Evolutionary conservation across 495 filamentous ascomycete species (phyloP).

Genomic region (Penicillium malachiteum): DNA sequence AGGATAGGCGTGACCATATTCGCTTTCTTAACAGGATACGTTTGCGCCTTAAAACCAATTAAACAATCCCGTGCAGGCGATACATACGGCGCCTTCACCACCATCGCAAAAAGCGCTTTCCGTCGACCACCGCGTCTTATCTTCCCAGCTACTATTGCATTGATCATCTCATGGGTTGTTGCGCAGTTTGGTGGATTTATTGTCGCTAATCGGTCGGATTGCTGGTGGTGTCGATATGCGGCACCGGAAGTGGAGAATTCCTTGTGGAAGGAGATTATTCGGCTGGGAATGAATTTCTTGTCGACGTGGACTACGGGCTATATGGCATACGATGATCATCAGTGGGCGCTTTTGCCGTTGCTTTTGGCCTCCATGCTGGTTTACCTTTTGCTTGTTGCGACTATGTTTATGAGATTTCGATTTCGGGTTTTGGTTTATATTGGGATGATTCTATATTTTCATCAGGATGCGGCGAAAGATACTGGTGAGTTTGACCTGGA

Average conservation of each 20-base stretch:
- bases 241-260: constrained; percentile 45
- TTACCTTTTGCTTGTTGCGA: constrained; percentile 57
- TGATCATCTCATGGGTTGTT: constrained; percentile 58
- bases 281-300: constrained; percentile 52
- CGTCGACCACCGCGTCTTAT: constrained; percentile 63
- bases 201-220: constrained; percentile 55
- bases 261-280: constrained; percentile 36
- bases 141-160: constrained; percentile 59
- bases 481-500: constrained; percentile 21
- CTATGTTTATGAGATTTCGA: constrained; percentile 55
- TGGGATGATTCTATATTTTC: constrained; percentile 54
- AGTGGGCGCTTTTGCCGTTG: constrained; percentile 65
- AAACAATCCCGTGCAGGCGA: constrained; percentile 58
- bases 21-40: constrained; percentile 66
- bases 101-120: constrained; percentile 62
- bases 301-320: constrained; percentile 59
- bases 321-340: constrained; percentile 64
- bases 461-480: constrained; percentile 39
- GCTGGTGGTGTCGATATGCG: constrained; percentile 61
- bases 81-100: constrained; percentile 49
- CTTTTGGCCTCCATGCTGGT: constrained; percentile 62
- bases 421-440: constrained; percentile 57
- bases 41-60: constrained; percentile 65
- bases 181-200: constrained; percentile 61
- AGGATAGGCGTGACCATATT: constrained; percentile 67